Evolutionary conservation across 2,329 filamentous ascomycete species (phyloP), one percentile per base, ranked within the genome.

Genomic region (Curvularia hawaiiensis): DNA sequence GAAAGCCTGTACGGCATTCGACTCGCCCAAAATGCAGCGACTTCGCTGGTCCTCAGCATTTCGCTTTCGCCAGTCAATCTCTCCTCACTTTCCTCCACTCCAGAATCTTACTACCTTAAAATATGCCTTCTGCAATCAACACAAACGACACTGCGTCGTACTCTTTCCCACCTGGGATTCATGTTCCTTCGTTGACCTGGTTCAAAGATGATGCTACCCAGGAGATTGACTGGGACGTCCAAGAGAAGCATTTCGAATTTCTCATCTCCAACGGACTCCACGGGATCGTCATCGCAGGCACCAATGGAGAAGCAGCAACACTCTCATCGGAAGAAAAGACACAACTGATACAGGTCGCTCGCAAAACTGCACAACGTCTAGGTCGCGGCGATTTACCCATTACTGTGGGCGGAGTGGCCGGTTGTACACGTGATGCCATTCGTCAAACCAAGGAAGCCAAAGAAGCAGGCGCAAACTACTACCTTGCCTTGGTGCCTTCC

Each of bases 171-270:
- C 77, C 79, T 1, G 83, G 83, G 4, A 82, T 86, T 47, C 84
- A 86, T 60, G 83, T 83, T n/a, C 84, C 83, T 1, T 80, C 78
- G 20, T 68, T 86, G 64, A 86, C 84, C 3, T 86, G 80, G 78
- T 86, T 86, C 68, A 73, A 76, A 46, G 73, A 78, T 54, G 77
- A 80, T 56, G 64, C 69, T 28, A 72, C 64, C 4, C 84, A 86
- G 64, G 81, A 83, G 41, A 82, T 86, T 39, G 83, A 86, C 65
- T 86, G 83, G 84, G 75, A 79, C 6, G 69, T 82, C 1, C 83
- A 87, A 65, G 79, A 78, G 54, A 77, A 79, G 60, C 84, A 85
- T 57, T 71, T 85, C 24, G 76, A 83, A 63, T 85, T 84, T 63
- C 70, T 86, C n/a, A 76, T 85, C 52, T 73, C 70, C 11, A 84